These are phyloP conservation scores for Colletotrichum cuscutae DNA, from an alignment of 2,329 filamentous ascomycete genomes.

Conservation along the genomic window DNA sequence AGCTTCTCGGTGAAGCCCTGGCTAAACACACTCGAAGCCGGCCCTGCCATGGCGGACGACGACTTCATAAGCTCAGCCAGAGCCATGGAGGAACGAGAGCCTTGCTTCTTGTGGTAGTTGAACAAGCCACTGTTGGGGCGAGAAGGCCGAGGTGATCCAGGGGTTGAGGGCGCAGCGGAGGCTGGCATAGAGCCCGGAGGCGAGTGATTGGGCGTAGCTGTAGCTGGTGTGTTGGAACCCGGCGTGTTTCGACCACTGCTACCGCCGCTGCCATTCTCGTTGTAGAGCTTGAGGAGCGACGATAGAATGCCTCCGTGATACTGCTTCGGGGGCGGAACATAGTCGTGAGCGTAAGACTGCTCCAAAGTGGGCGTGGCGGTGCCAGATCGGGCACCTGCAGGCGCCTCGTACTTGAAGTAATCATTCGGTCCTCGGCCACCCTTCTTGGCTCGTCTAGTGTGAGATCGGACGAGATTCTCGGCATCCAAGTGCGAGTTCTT, in stretches of 20 bases:
- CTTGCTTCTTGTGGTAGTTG: conserved; percentile 52
- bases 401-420: conserved; percentile 43
- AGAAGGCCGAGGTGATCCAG: conserved; percentile 43
- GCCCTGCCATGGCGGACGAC: conserved; percentile 61
- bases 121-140: conserved; percentile 52
- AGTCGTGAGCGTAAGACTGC: conserved; percentile 62
- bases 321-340: conserved; percentile 73
- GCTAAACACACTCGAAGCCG: conserved; percentile 56
- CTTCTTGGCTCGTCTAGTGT: conserved; percentile 43
- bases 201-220: conserved; percentile 54
- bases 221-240: conserved; percentile 49
- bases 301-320: conserved; percentile 81
- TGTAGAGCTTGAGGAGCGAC: conserved; percentile 77
- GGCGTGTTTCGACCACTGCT: conserved; percentile 56
- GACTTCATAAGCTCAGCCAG: conserved; percentile 64
- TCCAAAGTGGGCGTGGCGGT: conserved; percentile 52
- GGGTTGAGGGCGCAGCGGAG: conserved; percentile 42
- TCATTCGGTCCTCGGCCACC: conserved; percentile 34
- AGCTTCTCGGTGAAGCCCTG: conserved; percentile 57
- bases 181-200: conserved; percentile 52
- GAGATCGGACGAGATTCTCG: conserved; percentile 48
- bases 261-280: conserved; percentile 51
- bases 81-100: conserved; percentile 55
- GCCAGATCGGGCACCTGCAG: conserved; percentile 44
- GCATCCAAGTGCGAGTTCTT: conserved; percentile 38